Percentiles rank a stretch among this genome's conserved stretches.
Evolutionary conservation across 73 alveolate genomes (phyloP).

Genomic region (Stentor coeruleus): DNA sequence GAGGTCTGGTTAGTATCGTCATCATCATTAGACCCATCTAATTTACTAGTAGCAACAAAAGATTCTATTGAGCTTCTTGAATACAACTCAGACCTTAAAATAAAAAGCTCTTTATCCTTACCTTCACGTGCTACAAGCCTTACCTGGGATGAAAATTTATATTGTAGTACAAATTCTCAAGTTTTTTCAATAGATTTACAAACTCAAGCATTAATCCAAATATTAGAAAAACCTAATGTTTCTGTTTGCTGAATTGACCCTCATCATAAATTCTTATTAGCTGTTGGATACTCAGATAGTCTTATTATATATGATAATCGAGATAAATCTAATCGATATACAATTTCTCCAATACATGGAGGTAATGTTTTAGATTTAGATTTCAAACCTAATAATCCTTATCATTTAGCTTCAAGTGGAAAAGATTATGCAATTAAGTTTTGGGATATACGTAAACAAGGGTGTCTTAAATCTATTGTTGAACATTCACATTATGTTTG

Average conservation of each 20-base stretch:
- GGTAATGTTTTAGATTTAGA: slow-evolving; percentile 51
- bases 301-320: slow-evolving; percentile 6
- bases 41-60: neutral
- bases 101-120: neutral
- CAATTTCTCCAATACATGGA: slow-evolving; percentile 38
- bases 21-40: no score
- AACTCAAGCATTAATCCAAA: neutral
- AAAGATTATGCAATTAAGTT: slow-evolving; percentile 44
- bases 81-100: neutral
- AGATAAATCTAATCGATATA: neutral
- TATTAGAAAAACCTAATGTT: neutral
- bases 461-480: slow-evolving; percentile 34
- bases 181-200: neutral
- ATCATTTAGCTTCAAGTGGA: slow-evolving; percentile 54
- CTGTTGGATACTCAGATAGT: neutral
- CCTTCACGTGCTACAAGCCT: neutral
- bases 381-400: slow-evolving; percentile 61
- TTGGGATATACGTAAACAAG: slow-evolving; percentile 59
- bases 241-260: neutral
- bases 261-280: neutral
- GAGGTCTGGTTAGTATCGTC: neutral
- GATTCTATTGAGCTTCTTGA: neutral
- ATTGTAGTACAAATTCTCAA: neutral
- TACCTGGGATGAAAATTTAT: neutral
- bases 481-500: slow-evolving; percentile 58